Percentiles rank a stretch among this genome's conserved stretches.
Evolutionary conservation across 805 yeast genomes (phyloP).

Genomic region (Debaryomyces maramus): DNA sequence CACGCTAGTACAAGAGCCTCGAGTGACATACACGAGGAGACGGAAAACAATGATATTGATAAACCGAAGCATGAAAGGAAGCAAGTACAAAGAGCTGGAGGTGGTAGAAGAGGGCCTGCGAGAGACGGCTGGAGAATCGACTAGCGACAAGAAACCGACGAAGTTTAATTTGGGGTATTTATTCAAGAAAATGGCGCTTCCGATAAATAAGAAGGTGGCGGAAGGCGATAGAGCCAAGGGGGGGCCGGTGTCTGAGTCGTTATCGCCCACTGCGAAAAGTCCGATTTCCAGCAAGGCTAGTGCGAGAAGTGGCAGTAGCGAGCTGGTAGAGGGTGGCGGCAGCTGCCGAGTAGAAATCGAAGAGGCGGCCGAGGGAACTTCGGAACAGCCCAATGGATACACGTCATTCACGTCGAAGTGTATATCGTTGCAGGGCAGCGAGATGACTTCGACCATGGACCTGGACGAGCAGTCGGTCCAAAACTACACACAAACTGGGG

Average conservation of each 20-base stretch:
- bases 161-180: not conserved
- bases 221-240: not conserved
- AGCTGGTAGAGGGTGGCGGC: not conserved
- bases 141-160: not conserved
- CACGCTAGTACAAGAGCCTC: too few species aligned
- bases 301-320: not conserved
- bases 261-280: not conserved
- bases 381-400: too few species aligned
- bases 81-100: not conserved
- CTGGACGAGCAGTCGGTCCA: slow-evolving; percentile 3
- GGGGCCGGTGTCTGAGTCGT: not conserved
- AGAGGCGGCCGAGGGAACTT: too few species aligned
- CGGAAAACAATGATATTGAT: not conserved
- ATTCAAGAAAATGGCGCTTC: slow-evolving; percentile 1
- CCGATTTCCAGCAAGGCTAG: not conserved
- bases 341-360: too few species aligned
- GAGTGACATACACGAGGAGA: too few species aligned
- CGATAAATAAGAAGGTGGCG: not conserved
- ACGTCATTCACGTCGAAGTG: slow-evolving; percentile 37
- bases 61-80: not conserved
- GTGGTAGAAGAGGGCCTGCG: not conserved
- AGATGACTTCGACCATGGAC: slow-evolving; percentile 29
- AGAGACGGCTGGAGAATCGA: not conserved
- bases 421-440: slow-evolving; percentile 37
- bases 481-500: not conserved